Conservation (phyloP, 2,329 filamentous ascomycete species). For the Pseudogymnoascus sp. region DNA sequence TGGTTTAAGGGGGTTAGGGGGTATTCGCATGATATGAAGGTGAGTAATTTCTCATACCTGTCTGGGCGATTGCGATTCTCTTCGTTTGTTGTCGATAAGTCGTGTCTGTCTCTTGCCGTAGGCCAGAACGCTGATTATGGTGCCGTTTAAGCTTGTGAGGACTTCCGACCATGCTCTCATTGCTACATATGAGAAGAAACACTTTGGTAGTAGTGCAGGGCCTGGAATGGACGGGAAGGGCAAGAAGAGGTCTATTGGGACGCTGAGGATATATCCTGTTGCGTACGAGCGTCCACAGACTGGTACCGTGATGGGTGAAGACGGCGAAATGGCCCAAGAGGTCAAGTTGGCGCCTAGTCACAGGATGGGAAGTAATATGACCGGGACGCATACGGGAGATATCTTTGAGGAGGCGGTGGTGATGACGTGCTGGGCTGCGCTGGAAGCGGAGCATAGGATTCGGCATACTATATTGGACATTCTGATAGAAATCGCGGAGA, state of each 20-base stretch:
- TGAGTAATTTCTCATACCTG: background rate
- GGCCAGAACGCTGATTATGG: background rate
- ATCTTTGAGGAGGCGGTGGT: background rate
- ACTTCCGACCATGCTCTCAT: background rate
- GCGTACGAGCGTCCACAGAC: background rate
- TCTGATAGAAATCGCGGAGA: background rate
- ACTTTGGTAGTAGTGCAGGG: background rate
- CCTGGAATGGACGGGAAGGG: background rate
- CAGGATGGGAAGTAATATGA: background rate
- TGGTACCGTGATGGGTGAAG: background rate
- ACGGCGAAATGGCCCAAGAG: background rate
- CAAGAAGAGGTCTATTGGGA: background rate
- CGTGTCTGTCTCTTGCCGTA: too few relatives aligned
- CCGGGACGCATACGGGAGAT: background rate
- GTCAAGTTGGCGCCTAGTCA: background rate
- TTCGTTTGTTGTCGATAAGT: background rate
- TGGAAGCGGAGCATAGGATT: background rate
- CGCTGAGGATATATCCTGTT: background rate
- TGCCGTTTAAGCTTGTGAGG: background rate
- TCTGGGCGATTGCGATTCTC: background rate
- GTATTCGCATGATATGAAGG: background rate
- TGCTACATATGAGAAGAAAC: background rate
- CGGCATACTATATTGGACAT: background rate
- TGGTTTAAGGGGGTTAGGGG: conserved; percentile 17
- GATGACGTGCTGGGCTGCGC: background rate